Evolutionary conservation across 148 eudicot genomes (phyloP).

Genomic region (Selenicereus undatus): DNA sequence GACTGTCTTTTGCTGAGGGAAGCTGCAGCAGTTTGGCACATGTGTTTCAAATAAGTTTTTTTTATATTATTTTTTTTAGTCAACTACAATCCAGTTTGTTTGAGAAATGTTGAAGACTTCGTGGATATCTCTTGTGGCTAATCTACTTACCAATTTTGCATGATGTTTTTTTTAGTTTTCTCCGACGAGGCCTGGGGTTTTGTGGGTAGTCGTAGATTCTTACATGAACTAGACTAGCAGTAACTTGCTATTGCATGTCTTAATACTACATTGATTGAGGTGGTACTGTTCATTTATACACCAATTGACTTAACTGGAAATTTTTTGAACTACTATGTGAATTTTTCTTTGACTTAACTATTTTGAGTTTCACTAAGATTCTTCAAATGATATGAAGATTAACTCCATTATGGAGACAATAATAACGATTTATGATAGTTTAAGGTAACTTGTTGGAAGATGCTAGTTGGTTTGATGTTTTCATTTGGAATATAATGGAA

Average conservation of each 20-base stretch:
- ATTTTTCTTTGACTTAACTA: not conserved
- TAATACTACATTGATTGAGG: slow-evolving; percentile 56
- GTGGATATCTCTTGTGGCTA: not conserved
- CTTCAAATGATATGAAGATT: not conserved
- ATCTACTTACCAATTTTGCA: slow-evolving; percentile 26
- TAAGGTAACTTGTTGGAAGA: not conserved
- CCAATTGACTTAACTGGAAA: slow-evolving; percentile 1
- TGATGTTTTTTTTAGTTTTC: slow-evolving; percentile 76
- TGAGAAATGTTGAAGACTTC: not conserved
- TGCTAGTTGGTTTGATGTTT: not conserved
- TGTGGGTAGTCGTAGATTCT: slow-evolving; percentile 90
- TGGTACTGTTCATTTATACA: slow-evolving; percentile 37
- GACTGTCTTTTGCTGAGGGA: too few species aligned
- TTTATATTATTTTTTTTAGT: too few species aligned
- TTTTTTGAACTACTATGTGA: not conserved
- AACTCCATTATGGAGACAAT: not conserved
- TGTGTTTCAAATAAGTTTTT: too few species aligned
- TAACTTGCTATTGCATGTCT: slow-evolving; percentile 66
- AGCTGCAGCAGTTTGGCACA: too few species aligned
- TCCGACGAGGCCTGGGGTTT: slow-evolving; percentile 99
- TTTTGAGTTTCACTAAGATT: not conserved
- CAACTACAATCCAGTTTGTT: not conserved
- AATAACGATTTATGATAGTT: not conserved
- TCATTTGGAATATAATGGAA: too few species aligned
- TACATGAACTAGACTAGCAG: slow-evolving; percentile 72